These are phyloP conservation scores for Arthrobotrys entomopaga DNA, from an alignment of 2,329 filamentous ascomycete species.

Conservation along the genomic window DNA sequence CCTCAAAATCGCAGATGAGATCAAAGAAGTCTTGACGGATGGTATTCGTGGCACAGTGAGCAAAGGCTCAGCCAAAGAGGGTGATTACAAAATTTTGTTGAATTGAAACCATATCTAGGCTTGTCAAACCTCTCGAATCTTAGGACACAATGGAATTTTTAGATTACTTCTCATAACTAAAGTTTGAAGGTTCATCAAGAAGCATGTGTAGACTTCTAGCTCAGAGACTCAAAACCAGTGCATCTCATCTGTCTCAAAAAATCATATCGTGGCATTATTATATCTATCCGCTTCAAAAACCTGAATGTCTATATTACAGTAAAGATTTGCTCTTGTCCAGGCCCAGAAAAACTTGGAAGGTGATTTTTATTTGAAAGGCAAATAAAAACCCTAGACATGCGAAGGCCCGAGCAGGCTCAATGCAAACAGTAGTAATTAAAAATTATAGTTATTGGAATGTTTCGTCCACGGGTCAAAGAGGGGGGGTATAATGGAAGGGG, in stretches of 20 bases:
- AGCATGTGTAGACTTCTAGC: too few species aligned
- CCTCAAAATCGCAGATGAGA: constrained; percentile 80
- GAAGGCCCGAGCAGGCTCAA: too few species aligned
- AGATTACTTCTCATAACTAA: too few species aligned
- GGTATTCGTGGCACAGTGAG: constrained; percentile 81
- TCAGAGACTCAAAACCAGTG: too few species aligned
- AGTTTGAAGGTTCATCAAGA: too few species aligned
- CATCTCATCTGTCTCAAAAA: neutral
- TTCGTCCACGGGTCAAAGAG: constrained; percentile 10
- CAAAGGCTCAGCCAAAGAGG: constrained; percentile 86
- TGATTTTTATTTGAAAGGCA: too few species aligned
- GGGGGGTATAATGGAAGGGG: constrained; percentile 6
- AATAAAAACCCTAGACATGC: too few species aligned
- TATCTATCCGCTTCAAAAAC: neutral
- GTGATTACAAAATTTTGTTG: constrained; percentile 75
- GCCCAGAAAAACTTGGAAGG: neutral
- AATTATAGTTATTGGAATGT: constrained; percentile 13
- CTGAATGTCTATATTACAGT: constrained; percentile 7
- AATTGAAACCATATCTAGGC: too few species aligned
- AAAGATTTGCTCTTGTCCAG: neutral
- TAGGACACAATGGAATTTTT: too few species aligned
- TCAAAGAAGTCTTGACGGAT: constrained; percentile 82
- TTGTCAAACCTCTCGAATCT: too few species aligned
- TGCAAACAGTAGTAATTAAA: neutral
- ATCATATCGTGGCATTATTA: constrained; percentile 1